These are phyloP conservation scores for Mycena citricolor DNA, from an alignment of 1,284 basidiomycete genomes.

Conservation along the genomic window DNA sequence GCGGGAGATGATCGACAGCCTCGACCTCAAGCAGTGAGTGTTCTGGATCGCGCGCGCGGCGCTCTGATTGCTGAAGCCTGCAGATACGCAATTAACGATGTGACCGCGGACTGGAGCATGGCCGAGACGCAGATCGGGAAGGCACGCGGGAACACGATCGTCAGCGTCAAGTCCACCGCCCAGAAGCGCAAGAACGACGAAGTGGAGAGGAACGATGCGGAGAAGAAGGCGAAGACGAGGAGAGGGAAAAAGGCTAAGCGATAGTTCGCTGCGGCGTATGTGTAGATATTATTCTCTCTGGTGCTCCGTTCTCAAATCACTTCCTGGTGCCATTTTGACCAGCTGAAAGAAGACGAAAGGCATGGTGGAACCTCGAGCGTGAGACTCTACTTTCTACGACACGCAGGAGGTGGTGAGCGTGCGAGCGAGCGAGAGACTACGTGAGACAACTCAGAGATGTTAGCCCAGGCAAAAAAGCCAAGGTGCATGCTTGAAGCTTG, in stretches of 20 bases:
- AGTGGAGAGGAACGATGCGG: constrained; percentile 33
- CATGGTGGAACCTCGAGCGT: too few relatives aligned
- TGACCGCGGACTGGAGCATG: constrained; percentile 67
- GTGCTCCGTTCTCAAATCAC: too few relatives aligned
- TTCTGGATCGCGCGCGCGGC: constrained; percentile 17
- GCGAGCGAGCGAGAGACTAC: too few relatives aligned
- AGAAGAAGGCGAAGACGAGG: constrained; percentile 53
- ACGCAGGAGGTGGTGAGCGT: too few relatives aligned
- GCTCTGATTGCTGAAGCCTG: constrained; percentile 19
- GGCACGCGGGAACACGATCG: constrained; percentile 54
- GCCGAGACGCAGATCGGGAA: constrained; percentile 69
- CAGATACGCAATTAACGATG: constrained; percentile 80
- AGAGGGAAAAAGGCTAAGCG: constrained; percentile 60
- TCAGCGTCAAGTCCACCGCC: constrained; percentile 69
- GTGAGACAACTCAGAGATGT: too few relatives aligned
- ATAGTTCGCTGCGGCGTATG: too few relatives aligned
- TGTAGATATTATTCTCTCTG: too few relatives aligned
- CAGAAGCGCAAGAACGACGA: constrained; percentile 67
- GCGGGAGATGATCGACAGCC: constrained; percentile 79
- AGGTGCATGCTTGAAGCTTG: too few relatives aligned
- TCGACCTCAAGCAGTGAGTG: constrained; percentile 84
- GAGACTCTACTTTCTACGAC: too few relatives aligned
- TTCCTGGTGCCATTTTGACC: too few relatives aligned
- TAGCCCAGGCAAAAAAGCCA: too few relatives aligned
- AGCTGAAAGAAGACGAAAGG: too few relatives aligned